phyloP scores from a whole-genome alignment of 495 filamentous ascomycete genomes.

The Xanthoparmelia taractica region DNA sequence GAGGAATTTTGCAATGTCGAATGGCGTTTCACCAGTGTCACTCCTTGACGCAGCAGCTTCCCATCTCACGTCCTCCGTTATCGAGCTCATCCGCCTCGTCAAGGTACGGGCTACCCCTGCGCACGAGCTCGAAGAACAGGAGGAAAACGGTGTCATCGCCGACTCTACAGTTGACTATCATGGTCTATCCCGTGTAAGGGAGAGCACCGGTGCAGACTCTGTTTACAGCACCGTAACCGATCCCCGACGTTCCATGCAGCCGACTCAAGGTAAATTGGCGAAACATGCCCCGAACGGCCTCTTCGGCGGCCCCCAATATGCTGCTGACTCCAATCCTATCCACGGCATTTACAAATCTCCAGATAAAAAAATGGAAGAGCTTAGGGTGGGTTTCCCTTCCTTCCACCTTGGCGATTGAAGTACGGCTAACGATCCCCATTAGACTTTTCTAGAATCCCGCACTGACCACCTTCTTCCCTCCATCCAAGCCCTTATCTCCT shows the following conservation, averaged over 20 bases:
- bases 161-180: conserved; percentile 45
- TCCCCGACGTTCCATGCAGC: conserved; percentile 27
- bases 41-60: conserved; percentile 92
- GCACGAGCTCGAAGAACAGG: conserved; percentile 67
- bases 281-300: conserved; percentile 27
- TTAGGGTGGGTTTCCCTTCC: conserved; percentile 10
- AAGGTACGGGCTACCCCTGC: conserved; percentile 72
- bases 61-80: conserved; percentile 74
- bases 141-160: conserved; percentile 40
- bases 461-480: conserved; percentile 71
- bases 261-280: conserved; percentile 8
- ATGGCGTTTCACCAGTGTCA: conserved; percentile 87
- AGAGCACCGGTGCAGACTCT: conserved; percentile 42
- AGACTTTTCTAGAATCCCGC: conserved; percentile 80
- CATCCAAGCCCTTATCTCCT: conserved; percentile 72
- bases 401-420: background rate
- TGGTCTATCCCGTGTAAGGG: conserved; percentile 37
- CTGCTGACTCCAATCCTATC: conserved; percentile 18
- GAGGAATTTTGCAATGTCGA: conserved; percentile 75
- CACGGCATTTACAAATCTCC: conserved; percentile 10
- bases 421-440: background rate
- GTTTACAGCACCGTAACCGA: conserved; percentile 48
- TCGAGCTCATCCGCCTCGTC: conserved; percentile 73
- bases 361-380: conserved; percentile 13
- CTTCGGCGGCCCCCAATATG: conserved; percentile 26